Conservation (phyloP, 768 basidiomycete genomes). For the Agrocybe pediades region DNA sequence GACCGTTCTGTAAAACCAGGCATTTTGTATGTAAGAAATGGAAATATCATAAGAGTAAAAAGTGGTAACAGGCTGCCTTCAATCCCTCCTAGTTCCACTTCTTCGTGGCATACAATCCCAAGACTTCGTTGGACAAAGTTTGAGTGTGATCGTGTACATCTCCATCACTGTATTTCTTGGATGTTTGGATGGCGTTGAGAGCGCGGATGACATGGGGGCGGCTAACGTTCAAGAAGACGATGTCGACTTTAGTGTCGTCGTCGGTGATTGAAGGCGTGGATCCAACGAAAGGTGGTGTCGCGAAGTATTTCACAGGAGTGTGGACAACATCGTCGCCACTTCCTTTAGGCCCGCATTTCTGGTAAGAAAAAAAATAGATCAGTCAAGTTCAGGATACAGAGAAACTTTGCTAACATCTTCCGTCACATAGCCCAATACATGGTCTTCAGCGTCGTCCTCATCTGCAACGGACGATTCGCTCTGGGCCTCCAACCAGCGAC, state of each 20-base stretch:
- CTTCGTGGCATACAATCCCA: background rate
- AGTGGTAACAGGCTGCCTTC: no score
- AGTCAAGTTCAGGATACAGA: background rate
- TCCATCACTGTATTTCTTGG: conserved; percentile 44
- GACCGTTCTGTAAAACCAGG: no score
- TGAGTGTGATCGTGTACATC: background rate
- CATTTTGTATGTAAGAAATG: no score
- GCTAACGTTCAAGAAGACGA: conserved; percentile 81
- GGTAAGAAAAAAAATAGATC: background rate
- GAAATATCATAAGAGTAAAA: no score
- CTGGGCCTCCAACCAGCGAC: conserved; percentile 64
- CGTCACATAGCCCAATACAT: conserved; percentile 81
- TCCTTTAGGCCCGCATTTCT: conserved; percentile 62
- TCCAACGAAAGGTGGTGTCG: conserved; percentile 57
- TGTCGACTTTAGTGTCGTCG: conserved; percentile 57
- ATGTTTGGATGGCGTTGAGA: conserved; percentile 57
- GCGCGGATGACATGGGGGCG: conserved; percentile 47
- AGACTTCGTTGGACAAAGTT: background rate
- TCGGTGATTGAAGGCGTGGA: conserved; percentile 54
- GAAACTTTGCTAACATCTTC: conserved; percentile 47
- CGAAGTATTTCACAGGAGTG: conserved; percentile 56
- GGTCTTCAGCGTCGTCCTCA: conserved; percentile 43
- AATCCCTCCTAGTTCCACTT: background rate
- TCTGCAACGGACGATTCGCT: conserved; percentile 35
- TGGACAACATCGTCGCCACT: conserved; percentile 76